Evolutionary conservation across 345 rosid species (phyloP), one percentile per base, ranked within the genome.

Genomic region (Balakata baccata): DNA sequence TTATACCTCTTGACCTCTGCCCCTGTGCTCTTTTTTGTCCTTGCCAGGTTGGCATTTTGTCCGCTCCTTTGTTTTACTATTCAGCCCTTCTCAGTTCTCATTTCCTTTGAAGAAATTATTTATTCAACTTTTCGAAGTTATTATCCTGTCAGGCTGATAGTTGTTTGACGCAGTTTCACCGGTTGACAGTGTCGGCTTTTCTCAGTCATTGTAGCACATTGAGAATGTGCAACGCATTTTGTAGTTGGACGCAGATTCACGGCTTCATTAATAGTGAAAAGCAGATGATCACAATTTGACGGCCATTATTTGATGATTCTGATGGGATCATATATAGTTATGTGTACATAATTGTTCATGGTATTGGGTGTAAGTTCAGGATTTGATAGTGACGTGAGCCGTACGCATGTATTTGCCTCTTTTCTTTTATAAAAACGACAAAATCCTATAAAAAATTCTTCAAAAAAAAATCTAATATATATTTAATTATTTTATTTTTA

Each of bases 321-420:
- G 39, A 37, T 50, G 29, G 52, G 8, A 11, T 7, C 16, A 8
- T 22, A 46, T 13, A 17, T 39, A 45, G 38, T 46, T 23, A 12
- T 1, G 11, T 3, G 29, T 5, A 61, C 58, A 16, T 8, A 22
- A 37, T 75, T 25, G 3, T 29, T 25, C 2, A 1, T 46, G 4
- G 17, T 7, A 64, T 75, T 60, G 71, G 82, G 84, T 80, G 82
- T 13, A 1, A 13, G 61, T 1, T 58, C 4, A n/a, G 16, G 58
- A 54, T n/a, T 54, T 34, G 71, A 63, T 46, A 6, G 69, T 85
- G 85, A 82, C 87, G 82, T 76, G 76, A 78, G 73, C 49, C 64
- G 45, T 58, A 80, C 84, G 82, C 72, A 49, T 61, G 54, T 8
- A 17, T 50, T 61, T 23, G 50, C 73, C n/a, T 56, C 74, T 56